phyloP scores from a whole-genome alignment of 2,329 filamentous ascomycete genomes.

The Fusarium sp. region DNA sequence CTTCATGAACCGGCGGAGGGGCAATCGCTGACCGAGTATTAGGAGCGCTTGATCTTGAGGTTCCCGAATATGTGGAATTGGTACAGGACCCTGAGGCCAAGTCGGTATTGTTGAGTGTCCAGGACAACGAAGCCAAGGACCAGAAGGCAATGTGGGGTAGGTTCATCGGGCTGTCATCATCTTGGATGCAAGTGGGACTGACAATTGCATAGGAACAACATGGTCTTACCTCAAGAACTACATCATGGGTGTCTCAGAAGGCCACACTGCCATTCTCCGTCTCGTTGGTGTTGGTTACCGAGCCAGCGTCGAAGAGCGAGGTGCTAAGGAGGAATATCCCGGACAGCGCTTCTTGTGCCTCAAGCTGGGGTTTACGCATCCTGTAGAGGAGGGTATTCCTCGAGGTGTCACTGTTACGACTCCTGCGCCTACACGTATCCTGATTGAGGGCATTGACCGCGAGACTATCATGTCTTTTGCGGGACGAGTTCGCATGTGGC shows the following conservation, averaged over 20 bases:
- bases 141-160: conserved; percentile 97
- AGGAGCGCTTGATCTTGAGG: conserved; percentile 81
- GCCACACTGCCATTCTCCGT: conserved; percentile 91
- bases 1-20: not conserved
- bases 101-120: conserved; percentile 77
- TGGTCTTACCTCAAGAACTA: conserved; percentile 92
- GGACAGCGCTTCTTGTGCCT: conserved; percentile 91
- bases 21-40: conserved; percentile 31
- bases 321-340: conserved; percentile 79
- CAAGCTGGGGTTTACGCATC: conserved; percentile 97
- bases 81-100: conserved; percentile 73
- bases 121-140: conserved; percentile 75
- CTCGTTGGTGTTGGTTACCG: conserved; percentile 96
- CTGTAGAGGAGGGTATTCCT: conserved; percentile 89
- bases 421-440: conserved; percentile 89
- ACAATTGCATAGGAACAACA: conserved; percentile 75
- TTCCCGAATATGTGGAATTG: conserved; percentile 84
- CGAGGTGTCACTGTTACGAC: conserved; percentile 86
- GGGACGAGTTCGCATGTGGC: conserved; percentile 88
- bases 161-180: conserved; percentile 35
- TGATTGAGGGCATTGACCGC: conserved; percentile 89
- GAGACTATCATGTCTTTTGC: conserved; percentile 92
- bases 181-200: conserved; percentile 5
- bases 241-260: conserved; percentile 94
- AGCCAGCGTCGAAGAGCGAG: conserved; percentile 84